Base-by-base conservation (phyloP, 2,329 filamentous ascomycete genomes). In the Neoascochyta sp. region DNA sequence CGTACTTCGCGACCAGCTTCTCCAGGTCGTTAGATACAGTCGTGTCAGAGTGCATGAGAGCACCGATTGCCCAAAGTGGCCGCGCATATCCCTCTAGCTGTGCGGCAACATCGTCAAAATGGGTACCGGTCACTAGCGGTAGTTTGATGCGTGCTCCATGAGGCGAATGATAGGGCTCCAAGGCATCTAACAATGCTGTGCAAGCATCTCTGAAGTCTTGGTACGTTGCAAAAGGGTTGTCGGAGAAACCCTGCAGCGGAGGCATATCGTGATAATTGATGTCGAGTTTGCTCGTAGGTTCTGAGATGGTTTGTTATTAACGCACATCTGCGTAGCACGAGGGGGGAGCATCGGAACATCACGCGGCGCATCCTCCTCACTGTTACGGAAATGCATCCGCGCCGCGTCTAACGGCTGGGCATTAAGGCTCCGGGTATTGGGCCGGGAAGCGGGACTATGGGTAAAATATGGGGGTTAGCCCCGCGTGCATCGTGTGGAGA, bases 71-170 rank as follows among this genome's bases (percentile, higher is more conserved):
- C 57, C 57, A 61, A 19, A 61, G 29, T 0, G 56, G 47, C 5
- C 57, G 57, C 2, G 57, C 57, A 30, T 39, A 61, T 6, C 57
- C 57, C 43, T 61, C 57, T 3, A 61, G 47, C 26, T 61, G 55
- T 4, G 57, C 57, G 7, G 57, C 57, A 14, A 57, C 40, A 24
- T 61, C 54, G 33, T 61, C 57, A 11, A 61, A 61, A 29, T 61
- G 57, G 2, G 57, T 61, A 8, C 57, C 57, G 7, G 53, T 61
- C 9, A 36, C 41, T 9, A 61, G 29, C 3, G 54, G 51, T 2
- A 61, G 50, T 29, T 32, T 49, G 18, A 61, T 54, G 4, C 57
- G 45, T 6, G 57, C 57, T 17, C 57, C 53, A n/a, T 47, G 45
- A 1, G 45, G 32, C 3, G 55, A 59, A 11, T 59, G 57, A 9